phyloP scores from a whole-genome alignment of 1,139 yeast species.

The Protomyces lactucae-debilis region DNA sequence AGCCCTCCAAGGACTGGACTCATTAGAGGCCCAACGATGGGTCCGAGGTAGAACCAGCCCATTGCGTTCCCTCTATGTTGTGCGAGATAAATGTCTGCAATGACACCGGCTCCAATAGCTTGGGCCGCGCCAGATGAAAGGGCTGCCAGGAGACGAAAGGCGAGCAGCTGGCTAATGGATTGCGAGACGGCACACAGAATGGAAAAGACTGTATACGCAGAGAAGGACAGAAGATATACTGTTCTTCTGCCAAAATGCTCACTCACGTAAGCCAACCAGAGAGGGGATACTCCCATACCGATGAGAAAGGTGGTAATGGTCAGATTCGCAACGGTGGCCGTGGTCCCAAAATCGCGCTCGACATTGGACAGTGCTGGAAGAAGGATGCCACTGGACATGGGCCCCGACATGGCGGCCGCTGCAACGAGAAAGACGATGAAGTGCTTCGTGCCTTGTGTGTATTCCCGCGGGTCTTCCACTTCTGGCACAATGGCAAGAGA shows the following conservation, averaged over 20 bases:
- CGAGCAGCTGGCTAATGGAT: conserved; percentile 57
- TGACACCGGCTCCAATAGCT: conserved; percentile 85
- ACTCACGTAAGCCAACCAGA: conserved; percentile 85
- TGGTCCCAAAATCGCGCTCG: conserved; percentile 51
- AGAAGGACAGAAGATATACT: conserved; percentile 64
- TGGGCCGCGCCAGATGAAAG: conserved; percentile 84
- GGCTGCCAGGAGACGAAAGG: conserved; percentile 66
- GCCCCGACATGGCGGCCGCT: conserved; percentile 72
- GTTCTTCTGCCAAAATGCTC: conserved; percentile 67
- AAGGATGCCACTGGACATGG: conserved; percentile 86
- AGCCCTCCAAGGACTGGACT: conserved; percentile 83
- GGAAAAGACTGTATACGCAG: conserved; percentile 58
- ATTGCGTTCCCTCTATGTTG: conserved; percentile 71
- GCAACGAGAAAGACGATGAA: conserved; percentile 63
- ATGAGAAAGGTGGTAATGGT: conserved; percentile 1
- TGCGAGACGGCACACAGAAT: conserved; percentile 69
- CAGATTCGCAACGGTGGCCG: conserved; percentile 59
- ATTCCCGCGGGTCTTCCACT: conserved; percentile 64
- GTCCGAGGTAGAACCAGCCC: conserved; percentile 78
- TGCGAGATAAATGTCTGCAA: conserved; percentile 65
- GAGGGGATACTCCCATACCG: conserved; percentile 60
- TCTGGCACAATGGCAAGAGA: conserved; percentile 52
- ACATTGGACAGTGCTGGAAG: conserved; percentile 72
- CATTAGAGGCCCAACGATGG: conserved; percentile 71
- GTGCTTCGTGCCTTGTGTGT: conserved; percentile 49